phyloP scores from a whole-genome alignment of 345 rosid species.

The Arabis alpina region DNA sequence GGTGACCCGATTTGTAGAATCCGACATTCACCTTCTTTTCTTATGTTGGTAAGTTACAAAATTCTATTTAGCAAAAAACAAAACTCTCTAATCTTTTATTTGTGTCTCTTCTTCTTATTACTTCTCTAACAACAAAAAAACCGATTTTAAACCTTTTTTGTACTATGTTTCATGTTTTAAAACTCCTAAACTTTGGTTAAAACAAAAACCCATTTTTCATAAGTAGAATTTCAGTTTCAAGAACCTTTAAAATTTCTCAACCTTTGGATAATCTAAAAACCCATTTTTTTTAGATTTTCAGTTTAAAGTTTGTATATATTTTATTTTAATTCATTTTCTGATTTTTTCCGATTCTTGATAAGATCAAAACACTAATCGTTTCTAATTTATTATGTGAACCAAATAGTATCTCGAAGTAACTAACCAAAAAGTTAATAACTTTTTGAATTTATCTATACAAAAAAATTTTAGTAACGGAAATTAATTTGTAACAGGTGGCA shows the following conservation, averaged over 20 bases:
- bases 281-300: not conserved
- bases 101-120: conserved; percentile 9
- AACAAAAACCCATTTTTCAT: not conserved
- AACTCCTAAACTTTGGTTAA: not conserved
- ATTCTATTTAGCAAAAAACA: too few relatives aligned
- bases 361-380: conserved; percentile 35
- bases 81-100: too few relatives aligned
- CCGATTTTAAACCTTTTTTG: not conserved
- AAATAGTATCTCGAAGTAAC: not conserved
- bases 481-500: conserved; percentile 62
- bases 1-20: conserved; percentile 99
- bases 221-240: not conserved
- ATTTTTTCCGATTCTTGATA: conserved; percentile 28
- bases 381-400: not conserved
- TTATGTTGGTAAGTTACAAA: conserved; percentile 75
- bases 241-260: not conserved
- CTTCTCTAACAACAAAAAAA: not conserved
- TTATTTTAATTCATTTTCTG: too few relatives aligned
- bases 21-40: conserved; percentile 97
- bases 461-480: not conserved
- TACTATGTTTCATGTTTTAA: not conserved
- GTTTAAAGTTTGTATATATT: not conserved
- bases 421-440: conserved; percentile 13
- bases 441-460: not conserved
- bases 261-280: conserved; percentile 14